A percentile compares a stretch with the other conserved stretches of the same genome.
phyloP scores from a whole-genome alignment of 495 filamentous ascomycete species.

The Xylaria flabelliformis region DNA sequence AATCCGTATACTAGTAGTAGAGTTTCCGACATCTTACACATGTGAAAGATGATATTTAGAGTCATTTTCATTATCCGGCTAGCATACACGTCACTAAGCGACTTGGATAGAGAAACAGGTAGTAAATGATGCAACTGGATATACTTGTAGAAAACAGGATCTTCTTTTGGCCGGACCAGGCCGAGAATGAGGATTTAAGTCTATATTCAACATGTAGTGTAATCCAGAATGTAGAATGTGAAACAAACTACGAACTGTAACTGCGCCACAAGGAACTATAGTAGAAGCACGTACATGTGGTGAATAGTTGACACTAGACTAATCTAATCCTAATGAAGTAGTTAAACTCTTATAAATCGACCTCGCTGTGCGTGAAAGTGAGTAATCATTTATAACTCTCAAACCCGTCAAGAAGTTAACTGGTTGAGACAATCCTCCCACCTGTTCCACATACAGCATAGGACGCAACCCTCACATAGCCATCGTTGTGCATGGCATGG shows the following conservation, averaged over 20 bases:
- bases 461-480: slow-evolving; percentile 12
- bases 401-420: slow-evolving; percentile 1
- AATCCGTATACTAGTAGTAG: not conserved
- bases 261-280: slow-evolving; percentile 8
- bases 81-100: not conserved
- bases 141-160: no score
- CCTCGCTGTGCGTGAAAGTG: not conserved
- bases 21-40: not conserved
- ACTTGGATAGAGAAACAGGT: not conserved
- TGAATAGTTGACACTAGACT: not conserved
- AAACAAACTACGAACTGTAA: slow-evolving; percentile 1
- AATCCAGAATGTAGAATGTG: slow-evolving; percentile 3
- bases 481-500: slow-evolving; percentile 29
- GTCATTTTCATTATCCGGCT: not conserved
- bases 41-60: not conserved
- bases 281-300: not conserved
- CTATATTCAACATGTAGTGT: slow-evolving; percentile 1
- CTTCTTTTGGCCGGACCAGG: not conserved
- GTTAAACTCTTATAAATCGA: not conserved
- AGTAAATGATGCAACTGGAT: not conserved
- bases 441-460: slow-evolving; percentile 11
- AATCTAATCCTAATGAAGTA: not conserved
- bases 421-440: not conserved
- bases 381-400: not conserved
- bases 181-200: not conserved